Base-by-base conservation (phyloP, 345 rosid species). In the Capsella bursapastoris region DNA sequence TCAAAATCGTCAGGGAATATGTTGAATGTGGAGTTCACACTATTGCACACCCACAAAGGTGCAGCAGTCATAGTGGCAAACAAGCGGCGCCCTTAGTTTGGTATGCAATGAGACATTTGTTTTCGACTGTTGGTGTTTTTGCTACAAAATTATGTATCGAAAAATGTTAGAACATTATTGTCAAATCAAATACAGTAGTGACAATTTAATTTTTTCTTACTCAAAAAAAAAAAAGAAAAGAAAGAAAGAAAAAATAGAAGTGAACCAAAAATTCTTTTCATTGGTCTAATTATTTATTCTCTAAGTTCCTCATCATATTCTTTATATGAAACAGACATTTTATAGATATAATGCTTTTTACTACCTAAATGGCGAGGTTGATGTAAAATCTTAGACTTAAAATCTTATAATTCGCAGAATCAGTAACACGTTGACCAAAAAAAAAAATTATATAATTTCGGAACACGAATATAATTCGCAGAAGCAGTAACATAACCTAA, bases 51-150 rank as follows among this genome's bases (percentile, higher is more conserved):
- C 25, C 37, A 34, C 40, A 57, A 29, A 57, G 43, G 48, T 66
- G 51, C 4, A 74, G 43, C 4, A 74, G 66, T 73, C 72, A 13
- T 34, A 66, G 72, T 16, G 60, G 66, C 49, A 49, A 66, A 74
- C 66, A 48, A 48, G 52, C 50, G 72, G 72, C 78, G 78, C 78
- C 66, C 11, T 66, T 74, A 5, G 72, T 74, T 57, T 37, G 52
- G 72, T 48, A 47, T 25, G 22, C n/a, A 3, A 57, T 5, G 34
- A 47, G 59, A 74, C 72, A 48, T 32, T 44, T 38, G 29, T 34
- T 73, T 73, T 43, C 48, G 55, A 32, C 64, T 73, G 10, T 66
- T 66, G 49, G 57, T 29, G 44, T 62, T 22, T 22, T 22, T 49
- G 38, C 37, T 18, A 29, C 41, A 45, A 57, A 35, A 3, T 5